Evolutionary conservation across 805 yeast genomes (phyloP).

Genomic region (Myxozyma geophila): DNA sequence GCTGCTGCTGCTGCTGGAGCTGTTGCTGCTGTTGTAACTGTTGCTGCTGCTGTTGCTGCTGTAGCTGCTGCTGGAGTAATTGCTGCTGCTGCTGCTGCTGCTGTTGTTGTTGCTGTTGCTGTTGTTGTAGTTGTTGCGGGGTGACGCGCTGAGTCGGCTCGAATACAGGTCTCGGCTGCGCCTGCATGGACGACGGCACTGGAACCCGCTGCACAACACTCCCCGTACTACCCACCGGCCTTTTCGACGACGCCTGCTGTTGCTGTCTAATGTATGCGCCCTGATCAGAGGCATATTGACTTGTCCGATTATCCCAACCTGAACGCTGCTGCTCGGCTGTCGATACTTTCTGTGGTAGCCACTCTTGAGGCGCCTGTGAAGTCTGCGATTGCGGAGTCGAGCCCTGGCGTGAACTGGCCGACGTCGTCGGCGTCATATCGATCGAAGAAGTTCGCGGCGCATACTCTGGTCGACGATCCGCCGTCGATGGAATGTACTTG

Average conservation of each 20-base stretch:
- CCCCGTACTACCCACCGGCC: conserved; percentile 5
- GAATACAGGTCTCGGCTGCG: neutral
- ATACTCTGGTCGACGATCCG: neutral
- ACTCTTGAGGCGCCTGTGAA: neutral
- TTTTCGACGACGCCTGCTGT: conserved; percentile 16
- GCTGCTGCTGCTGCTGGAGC: conserved; percentile 10
- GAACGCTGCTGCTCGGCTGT: too few species aligned
- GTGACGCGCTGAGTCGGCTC: neutral
- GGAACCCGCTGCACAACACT: conserved; percentile 9
- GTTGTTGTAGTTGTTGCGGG: conserved; percentile 5
- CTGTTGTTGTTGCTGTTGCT: neutral
- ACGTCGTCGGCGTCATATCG: neutral
- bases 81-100: neutral
- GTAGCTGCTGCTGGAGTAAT: neutral
- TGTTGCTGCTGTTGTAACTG: conserved; percentile 3
- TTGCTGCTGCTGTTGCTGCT: neutral
- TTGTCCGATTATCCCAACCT: too few species aligned
- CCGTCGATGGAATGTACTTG: neutral
- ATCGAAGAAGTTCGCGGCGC: conserved; percentile 2
- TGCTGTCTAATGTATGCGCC: neutral
- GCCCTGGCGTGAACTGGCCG: neutral
- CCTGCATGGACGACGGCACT: neutral
- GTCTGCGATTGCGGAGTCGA: neutral
- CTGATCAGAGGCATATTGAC: neutral
- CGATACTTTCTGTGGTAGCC: neutral